Evolutionary conservation across 352 stramenopile species (phyloP).

Genomic region (Pythium apleroticum): DNA sequence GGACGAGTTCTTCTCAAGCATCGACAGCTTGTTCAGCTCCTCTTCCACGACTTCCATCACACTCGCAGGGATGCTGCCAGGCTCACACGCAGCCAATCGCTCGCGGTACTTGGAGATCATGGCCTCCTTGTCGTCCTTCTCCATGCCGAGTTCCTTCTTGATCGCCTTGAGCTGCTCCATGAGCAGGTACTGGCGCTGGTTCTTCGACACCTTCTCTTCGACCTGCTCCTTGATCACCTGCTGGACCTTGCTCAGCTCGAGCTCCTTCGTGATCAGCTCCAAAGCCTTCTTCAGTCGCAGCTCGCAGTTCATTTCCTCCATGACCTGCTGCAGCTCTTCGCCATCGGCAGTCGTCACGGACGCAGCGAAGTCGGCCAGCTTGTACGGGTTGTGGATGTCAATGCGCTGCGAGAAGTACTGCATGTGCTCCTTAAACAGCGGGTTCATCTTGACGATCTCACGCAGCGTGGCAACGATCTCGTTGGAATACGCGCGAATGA

Average conservation of each 20-base stretch:
- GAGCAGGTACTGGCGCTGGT: conserved; percentile 98
- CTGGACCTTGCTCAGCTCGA: conserved; percentile 96
- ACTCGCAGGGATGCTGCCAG: conserved; percentile 60
- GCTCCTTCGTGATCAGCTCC: conserved; percentile 96
- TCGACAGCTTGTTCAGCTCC: conserved; percentile 97
- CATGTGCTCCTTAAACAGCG: conserved; percentile 97
- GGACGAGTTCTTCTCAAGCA: conserved; percentile 97
- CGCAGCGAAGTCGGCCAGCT: conserved; percentile 97
- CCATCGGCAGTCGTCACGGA: conserved; percentile 93
- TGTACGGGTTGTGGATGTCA: conserved; percentile 96
- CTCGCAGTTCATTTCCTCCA: conserved; percentile 96
- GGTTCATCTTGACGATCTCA: conserved; percentile 97
- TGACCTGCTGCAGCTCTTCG: conserved; percentile 91
- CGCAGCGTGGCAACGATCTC: conserved; percentile 97
- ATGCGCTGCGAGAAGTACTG: conserved; percentile 95
- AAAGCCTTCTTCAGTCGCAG: conserved; percentile 94
- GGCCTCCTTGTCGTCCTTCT: conserved; percentile 99
- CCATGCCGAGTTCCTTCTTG: conserved; percentile 99
- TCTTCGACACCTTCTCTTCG: conserved; percentile 92
- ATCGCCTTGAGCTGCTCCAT: conserved; percentile 99
- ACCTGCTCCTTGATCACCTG: conserved; percentile 96
- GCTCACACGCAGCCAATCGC: conserved; percentile 57
- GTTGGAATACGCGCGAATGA: conserved; percentile 96
- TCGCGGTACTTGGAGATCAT: conserved; percentile 97
- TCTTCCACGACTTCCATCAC: conserved; percentile 96